A percentile compares a stretch with the other conserved stretches of the same genome.
Evolutionary conservation across 2,329 filamentous ascomycete species (phyloP).

Genomic region (Claviceps sp.): DNA sequence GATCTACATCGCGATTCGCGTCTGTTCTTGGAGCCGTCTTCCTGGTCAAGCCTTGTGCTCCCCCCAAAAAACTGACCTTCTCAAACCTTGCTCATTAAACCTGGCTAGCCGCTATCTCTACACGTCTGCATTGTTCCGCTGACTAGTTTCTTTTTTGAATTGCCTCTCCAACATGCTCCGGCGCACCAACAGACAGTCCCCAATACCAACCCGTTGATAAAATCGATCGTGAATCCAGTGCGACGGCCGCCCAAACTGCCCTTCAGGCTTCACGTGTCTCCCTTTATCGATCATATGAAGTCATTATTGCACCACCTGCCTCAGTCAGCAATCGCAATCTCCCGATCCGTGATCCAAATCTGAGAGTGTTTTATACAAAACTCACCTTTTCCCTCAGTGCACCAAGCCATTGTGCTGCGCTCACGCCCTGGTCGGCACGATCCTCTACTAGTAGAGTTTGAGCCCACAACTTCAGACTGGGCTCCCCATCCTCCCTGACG

Average conservation of each 20-base stretch:
- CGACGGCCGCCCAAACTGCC: background rate
- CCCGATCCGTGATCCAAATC: background rate
- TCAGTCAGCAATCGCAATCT: background rate
- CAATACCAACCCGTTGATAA: too few relatives aligned
- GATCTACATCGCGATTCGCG: background rate
- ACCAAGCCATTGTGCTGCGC: constrained; percentile 86
- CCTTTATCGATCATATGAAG: background rate
- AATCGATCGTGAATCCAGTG: background rate
- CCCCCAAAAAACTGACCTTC: too few relatives aligned
- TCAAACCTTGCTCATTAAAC: background rate
- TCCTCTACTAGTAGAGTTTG: constrained; percentile 94
- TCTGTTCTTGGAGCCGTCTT: background rate
- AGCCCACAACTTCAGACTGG: constrained; percentile 88
- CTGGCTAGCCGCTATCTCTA: background rate
- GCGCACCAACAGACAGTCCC: background rate
- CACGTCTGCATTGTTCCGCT: background rate
- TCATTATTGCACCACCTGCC: constrained; percentile 2
- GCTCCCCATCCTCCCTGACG: constrained; percentile 90
- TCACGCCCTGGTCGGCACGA: constrained; percentile 83
- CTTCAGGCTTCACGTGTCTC: background rate
- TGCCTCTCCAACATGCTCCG: background rate
- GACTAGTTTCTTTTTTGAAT: background rate
- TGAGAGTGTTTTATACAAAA: too few relatives aligned
- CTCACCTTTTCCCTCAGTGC: constrained; percentile 83
- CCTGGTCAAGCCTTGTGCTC: background rate